Base-by-base conservation (phyloP, 106 monocot species). In the Dioscorea dumetorum region DNA sequence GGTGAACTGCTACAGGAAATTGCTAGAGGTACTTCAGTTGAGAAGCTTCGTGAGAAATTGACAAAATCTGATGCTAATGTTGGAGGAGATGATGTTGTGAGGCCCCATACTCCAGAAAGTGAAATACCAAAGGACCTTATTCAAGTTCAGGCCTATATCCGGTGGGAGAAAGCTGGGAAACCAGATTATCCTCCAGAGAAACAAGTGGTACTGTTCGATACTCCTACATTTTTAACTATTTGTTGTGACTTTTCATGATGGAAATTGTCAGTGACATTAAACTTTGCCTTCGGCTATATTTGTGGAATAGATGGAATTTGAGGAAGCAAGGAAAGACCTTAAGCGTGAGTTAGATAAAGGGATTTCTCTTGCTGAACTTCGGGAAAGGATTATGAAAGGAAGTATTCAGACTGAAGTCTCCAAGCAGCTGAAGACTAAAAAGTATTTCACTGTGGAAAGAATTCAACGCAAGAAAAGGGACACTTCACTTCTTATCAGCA, bases 291-390 rank as follows among this genome's bases (percentile, higher is more conserved):
- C 6, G 41, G 41, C 41, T 3, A 41, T 41, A 54, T n/a, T 67
- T 63, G 6, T 82, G 63, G 56, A 63, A 41, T 61, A 95, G 95
- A 51, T 81, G 62, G 95, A 95, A 50, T 91, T 91, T 83, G 88
- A 88, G 71, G 83, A 88, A 78, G 91, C 95, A 71, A 91, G 80
- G 70, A 86, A 84, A 74, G 91, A 91, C 18, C 82, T 97, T 49
- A 78, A 84, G 56, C 48, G 69, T 50, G 84, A 97, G 78, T 33
- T 97, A 66, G 77, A 74, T 21, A 87, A 84, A 21, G 95, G 92
- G 65, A 75, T 48, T n/a, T 74, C 88, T 23, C 34, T 89, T 57
- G 66, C 71, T 35, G 76, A 94, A 61, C 67, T 95, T 57, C 56
- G 72, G 31, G 51, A 84, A 61, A 88, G 80, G 67, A 72, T 88